Percentiles rank a stretch among this genome's conserved stretches.
Evolutionary conservation across 1,139 yeast genomes (phyloP).

Genomic region (Saccharomyces hybrid): DNA sequence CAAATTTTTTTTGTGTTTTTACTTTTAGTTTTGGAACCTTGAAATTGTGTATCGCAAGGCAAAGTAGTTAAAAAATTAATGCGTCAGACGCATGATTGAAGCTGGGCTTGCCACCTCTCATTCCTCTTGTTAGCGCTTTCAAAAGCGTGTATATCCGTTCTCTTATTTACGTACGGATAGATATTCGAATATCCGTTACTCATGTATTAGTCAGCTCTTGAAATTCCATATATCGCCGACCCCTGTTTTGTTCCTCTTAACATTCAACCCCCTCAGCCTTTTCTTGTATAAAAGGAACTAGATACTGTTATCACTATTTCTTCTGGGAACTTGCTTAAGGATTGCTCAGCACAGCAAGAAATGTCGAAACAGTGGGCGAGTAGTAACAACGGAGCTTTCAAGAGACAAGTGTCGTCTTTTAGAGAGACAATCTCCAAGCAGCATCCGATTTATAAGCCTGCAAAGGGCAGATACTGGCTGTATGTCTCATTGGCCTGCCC

Average conservation of each 20-base stretch:
- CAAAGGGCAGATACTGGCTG: conserved; percentile 73
- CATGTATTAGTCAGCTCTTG: background rate
- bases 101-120: no score
- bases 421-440: conserved; percentile 51
- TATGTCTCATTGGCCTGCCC: conserved; percentile 89
- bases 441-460: conserved; percentile 60
- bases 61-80: no score
- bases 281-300: background rate
- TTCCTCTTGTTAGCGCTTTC: no score
- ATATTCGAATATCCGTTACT: background rate
- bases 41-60: no score
- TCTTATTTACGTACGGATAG: no score
- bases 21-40: no score
- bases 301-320: background rate
- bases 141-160: no score
- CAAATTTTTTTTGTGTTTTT: no score
- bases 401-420: conserved; percentile 36
- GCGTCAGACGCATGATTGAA: no score
- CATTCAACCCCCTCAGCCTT: background rate
- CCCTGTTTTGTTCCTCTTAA: background rate
- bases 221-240: background rate
- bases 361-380: conserved; percentile 30
- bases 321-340: background rate
- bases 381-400: conserved; percentile 26
- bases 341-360: background rate